Evolutionary conservation across 495 filamentous ascomycete species (phyloP), one percentile per base, ranked within the genome.

Genomic region (Achaetomiella virescens): DNA sequence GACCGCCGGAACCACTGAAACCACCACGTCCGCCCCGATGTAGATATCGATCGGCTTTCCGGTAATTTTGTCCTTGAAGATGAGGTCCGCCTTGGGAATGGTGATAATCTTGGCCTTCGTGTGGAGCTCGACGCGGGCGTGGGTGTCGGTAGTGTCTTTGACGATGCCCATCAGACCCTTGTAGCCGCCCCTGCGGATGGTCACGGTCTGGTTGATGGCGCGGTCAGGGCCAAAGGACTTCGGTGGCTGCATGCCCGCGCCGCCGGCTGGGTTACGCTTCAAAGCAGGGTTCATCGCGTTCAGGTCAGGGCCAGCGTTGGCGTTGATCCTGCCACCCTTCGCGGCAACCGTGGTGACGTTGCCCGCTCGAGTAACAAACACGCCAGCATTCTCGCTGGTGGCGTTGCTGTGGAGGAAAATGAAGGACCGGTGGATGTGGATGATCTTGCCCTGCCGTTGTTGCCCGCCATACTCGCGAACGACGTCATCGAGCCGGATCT

Each of bases 121-220:
- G 69, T 97, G 91, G 24, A 99, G 76, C 70, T 97, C 95, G 35
- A 99, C 87, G 20, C 90, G 85, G 27, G 88, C 92, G 58, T 86
- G 83, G 0, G 78, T 80, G 55, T 95, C 90, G 0, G 87, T 91
- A 0, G 95, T 83, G 65, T 97, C 90, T 64, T 95, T 95, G 60
- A 99, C 89, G 53, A 96, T 95, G 59, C 95, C 95, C 45, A 99
- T 78, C 14, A 96, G 75, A 48, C 92, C 93, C 72, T 99, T 99
- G 71, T 90, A 88, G 1, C 84, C 82, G 10, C 95, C 95, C 62
- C 82, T 87, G 44, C 84, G 76, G 56, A 97, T 84, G 27, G 81
- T 87, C 35, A 97, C 90, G 1, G 91, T 97, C 72, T 97, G 90
- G 18, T 90, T 90, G 55, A 97, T 81, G 45, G 91, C 71, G n/a